These are phyloP conservation scores for Amborella trichopoda DNA, from an alignment of 164 flowering plant species.

Conservation along the genomic window DNA sequence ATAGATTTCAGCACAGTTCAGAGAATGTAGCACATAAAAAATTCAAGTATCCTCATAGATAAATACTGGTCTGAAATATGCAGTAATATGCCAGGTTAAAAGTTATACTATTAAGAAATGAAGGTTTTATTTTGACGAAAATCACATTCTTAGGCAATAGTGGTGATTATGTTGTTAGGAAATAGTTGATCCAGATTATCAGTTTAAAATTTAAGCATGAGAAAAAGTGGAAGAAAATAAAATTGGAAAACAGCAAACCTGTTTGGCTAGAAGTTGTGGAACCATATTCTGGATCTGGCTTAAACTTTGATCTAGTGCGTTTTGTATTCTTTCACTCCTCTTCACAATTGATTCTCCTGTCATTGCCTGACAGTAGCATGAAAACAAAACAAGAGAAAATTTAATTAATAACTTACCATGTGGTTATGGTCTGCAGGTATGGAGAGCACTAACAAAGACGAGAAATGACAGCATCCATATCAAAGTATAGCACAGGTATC, in stretches of 20 bases:
- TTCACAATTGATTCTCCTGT: constrained; percentile 39
- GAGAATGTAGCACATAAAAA: too few species aligned
- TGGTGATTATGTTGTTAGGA: not conserved
- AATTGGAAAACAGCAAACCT: constrained; percentile 36
- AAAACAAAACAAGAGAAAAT: not conserved
- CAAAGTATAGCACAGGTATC: not conserved
- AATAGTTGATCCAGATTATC: too few species aligned
- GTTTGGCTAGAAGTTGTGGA: constrained; percentile 41
- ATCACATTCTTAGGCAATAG: not conserved
- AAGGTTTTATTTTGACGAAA: not conserved
- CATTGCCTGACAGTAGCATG: constrained; percentile 39
- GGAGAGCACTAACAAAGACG: not conserved
- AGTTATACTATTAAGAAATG: not conserved
- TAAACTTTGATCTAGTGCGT: constrained; percentile 39
- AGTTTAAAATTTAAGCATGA: too few species aligned
- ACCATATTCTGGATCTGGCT: constrained; percentile 53
- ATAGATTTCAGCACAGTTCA: too few species aligned
- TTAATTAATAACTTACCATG: not conserved
- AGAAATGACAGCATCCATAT: not conserved
- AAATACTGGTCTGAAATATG: too few species aligned
- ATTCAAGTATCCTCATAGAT: too few species aligned
- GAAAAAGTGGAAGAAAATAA: not conserved
- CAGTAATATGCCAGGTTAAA: not conserved
- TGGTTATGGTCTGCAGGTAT: not conserved
- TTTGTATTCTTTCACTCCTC: constrained; percentile 42